Conservation (phyloP, 495 filamentous ascomycete genomes). For the Darksidea phi region DNA sequence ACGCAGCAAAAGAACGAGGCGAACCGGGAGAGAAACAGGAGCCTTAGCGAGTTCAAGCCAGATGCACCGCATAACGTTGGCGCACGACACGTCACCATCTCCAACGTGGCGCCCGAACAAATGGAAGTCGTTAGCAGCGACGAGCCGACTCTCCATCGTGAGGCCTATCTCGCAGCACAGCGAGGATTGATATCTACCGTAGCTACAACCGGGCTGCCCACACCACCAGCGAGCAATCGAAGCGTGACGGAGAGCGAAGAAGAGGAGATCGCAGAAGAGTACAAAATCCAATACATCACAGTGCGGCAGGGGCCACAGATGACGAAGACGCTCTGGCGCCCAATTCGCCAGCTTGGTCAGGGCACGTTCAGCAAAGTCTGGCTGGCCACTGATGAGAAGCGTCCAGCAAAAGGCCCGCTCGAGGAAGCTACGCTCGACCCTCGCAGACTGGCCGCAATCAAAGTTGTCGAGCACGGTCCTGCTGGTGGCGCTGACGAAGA, state of each 20-base stretch:
- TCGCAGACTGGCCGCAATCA: conserved; percentile 83
- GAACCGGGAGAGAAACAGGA: conserved; percentile 66
- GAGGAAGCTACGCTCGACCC: conserved; percentile 48
- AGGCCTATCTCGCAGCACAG: conserved; percentile 74
- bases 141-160: conserved; percentile 61
- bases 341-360: conserved; percentile 77
- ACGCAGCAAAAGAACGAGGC: conserved; percentile 45
- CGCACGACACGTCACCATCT: conserved; percentile 68
- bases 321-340: conserved; percentile 66
- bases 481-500: conserved; percentile 88
- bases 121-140: conserved; percentile 46
- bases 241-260: conserved; percentile 54
- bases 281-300: conserved; percentile 60
- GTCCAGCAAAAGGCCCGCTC: conserved; percentile 43
- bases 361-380: conserved; percentile 95
- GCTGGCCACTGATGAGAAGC: conserved; percentile 67
- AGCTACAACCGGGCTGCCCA: conserved; percentile 53
- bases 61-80: conserved; percentile 64
- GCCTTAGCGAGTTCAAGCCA: conserved; percentile 83
- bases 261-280: conserved; percentile 48
- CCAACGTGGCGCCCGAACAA: conserved; percentile 35
- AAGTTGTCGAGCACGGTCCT: conserved; percentile 91
- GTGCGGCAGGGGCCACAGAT: conserved; percentile 57
- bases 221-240: conserved; percentile 64
- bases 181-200: conserved; percentile 58